These are phyloP conservation scores for Geranium rotundifolium DNA, from an alignment of 345 rosid genomes.

Conservation along the genomic window DNA sequence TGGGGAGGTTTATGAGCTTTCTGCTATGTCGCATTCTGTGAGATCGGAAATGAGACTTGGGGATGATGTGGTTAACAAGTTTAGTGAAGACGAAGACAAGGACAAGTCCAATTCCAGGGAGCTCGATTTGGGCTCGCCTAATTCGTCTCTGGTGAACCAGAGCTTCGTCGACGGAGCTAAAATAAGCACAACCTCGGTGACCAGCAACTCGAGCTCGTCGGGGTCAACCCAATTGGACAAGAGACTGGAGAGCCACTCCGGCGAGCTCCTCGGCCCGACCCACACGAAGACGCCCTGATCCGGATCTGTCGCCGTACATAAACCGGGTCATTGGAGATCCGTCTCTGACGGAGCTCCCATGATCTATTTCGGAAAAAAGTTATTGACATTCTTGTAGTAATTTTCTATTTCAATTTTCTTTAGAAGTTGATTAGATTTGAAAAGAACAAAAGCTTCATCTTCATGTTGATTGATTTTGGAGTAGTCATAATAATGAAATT, in stretches of 20 bases:
- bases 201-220: conserved; percentile 44
- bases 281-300: conserved; percentile 31
- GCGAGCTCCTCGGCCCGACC: conserved; percentile 34
- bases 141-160: conserved; percentile 52
- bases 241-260: conserved; percentile 34
- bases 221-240: conserved; percentile 37
- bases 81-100: conserved; percentile 29
- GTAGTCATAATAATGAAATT: too few relatives aligned
- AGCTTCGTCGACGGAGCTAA: conserved; percentile 9
- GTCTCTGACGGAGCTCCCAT: conserved; percentile 59
- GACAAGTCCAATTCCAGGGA: conserved; percentile 87
- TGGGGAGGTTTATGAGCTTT: background rate
- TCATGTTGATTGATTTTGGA: too few relatives aligned
- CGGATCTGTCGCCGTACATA: conserved; percentile 12
- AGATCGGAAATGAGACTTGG: conserved; percentile 22
- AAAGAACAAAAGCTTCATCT: too few relatives aligned
- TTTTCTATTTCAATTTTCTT: too few relatives aligned
- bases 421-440: too few relatives aligned
- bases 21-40: conserved; percentile 38
- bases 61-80: conserved; percentile 33
- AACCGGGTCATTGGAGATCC: conserved; percentile 69
- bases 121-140: conserved; percentile 81
- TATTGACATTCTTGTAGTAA: too few relatives aligned
- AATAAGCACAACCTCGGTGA: conserved; percentile 15
- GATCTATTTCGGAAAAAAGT: conserved; percentile 61